Percentiles rank a stretch among this genome's conserved stretches.
Evolutionary conservation across 306 rosid species (phyloP).

Genomic region (Psophocarpus tetragonolobus): DNA sequence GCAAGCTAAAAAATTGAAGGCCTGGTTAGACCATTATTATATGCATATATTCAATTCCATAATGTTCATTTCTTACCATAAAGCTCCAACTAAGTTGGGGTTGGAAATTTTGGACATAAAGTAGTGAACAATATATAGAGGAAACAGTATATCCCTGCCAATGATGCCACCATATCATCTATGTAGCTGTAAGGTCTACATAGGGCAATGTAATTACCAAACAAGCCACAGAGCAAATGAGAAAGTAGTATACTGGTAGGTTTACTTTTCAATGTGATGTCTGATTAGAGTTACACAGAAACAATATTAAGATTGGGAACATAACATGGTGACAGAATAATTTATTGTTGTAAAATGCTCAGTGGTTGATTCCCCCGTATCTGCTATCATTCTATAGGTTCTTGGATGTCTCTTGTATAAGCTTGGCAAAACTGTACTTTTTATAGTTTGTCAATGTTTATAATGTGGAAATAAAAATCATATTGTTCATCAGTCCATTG

Average conservation of each 20-base stretch:
- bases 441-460: slow-evolving; percentile 17
- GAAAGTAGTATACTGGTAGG: slow-evolving; percentile 49
- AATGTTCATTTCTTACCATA: slow-evolving; percentile 49
- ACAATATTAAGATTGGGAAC: slow-evolving; percentile 65
- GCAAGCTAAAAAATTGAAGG: slow-evolving; percentile 51
- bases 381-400: background rate
- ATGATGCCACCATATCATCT: slow-evolving; percentile 51
- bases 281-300: slow-evolving; percentile 48
- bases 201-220: slow-evolving; percentile 75
- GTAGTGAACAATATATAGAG: slow-evolving; percentile 33
- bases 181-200: slow-evolving; percentile 80
- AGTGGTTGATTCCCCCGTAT: slow-evolving; percentile 29
- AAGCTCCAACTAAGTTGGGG: slow-evolving; percentile 50
- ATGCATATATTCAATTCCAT: slow-evolving; percentile 64
- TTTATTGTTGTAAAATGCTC: slow-evolving; percentile 52
- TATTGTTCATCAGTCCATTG: background rate
- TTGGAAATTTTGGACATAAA: slow-evolving; percentile 49
- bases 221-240: slow-evolving; percentile 47
- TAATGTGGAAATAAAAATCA: slow-evolving; percentile 12
- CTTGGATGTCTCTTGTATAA: slow-evolving; percentile 13
- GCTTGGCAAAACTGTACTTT: slow-evolving; percentile 9
- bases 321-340: slow-evolving; percentile 63
- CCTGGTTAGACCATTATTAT: slow-evolving; percentile 43
- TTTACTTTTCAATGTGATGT: slow-evolving; percentile 48
- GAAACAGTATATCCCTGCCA: slow-evolving; percentile 35